Base-by-base conservation (phyloP, 2,329 filamentous ascomycete species). In the Sarocladium oryzae region DNA sequence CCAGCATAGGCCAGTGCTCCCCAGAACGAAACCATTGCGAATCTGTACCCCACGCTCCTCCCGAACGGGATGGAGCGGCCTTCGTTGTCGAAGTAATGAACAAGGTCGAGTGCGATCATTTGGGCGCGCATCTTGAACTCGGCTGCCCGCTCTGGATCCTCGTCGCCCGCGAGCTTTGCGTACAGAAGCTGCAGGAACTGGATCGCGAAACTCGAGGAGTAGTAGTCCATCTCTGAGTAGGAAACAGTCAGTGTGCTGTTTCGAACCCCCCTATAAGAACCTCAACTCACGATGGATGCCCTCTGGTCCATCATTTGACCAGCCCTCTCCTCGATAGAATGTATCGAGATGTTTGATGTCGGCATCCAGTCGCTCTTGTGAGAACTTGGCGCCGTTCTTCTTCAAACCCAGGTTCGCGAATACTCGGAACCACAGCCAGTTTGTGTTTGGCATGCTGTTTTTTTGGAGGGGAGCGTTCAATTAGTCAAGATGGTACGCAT, bases 11-110 rank as follows among this genome's bases (percentile, higher is more conserved):
- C 88, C 24, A 90, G 68, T 0, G 86, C 84, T 11, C 85, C 84
- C 87, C 87, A 91, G 69, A 91, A 91, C 0, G 82, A 86, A n/a
- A 85, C 83, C 82, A 90, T 90, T 46, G 86, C 87, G 64, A 89
- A 91, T n/a, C 87, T 80, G 64, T 92, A 92, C 6, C 85, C 88
- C 48, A 91, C 77, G 50, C 84, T 88, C 45, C 88, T 79, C 3
- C 88, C 88, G 57, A 89, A 92, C 0, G 88, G 87, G 49, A 89
- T 86, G 2, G 85, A 77, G 21, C 85, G 76, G 4, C 83, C 87
- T 63, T 87, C 77, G 8, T 81, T 75, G 59, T 89, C 86, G 55
- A 87, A 89, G 65, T 89, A 91, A 67, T 89, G 84, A 3, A 84
- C 77, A 55, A 90, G 81, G 56, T 90, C 86, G 2, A 85, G 69